phyloP scores from a whole-genome alignment of 805 yeast species.

The Tetrapisispora fleetii region DNA sequence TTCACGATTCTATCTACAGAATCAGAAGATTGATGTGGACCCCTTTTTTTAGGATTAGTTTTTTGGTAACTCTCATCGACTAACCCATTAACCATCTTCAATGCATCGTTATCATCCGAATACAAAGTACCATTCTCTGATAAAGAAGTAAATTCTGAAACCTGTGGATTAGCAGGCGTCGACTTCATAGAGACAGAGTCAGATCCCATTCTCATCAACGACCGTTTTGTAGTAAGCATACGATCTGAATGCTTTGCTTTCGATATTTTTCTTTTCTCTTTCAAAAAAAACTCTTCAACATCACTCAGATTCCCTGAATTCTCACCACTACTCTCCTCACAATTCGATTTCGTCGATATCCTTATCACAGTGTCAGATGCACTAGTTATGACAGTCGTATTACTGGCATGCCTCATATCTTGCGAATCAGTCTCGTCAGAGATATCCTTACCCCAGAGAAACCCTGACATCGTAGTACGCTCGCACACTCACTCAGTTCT shows the following conservation, averaged over 20 bases:
- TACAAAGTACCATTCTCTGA: slow-evolving; percentile 9
- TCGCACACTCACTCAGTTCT: too few relatives aligned
- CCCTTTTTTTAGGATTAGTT: background rate
- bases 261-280: background rate
- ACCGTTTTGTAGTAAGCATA: background rate
- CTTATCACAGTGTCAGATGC: background rate
- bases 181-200: slow-evolving; percentile 12
- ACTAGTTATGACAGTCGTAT: background rate
- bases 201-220: background rate
- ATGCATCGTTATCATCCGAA: slow-evolving; percentile 9
- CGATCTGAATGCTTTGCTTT: background rate
- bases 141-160: slow-evolving; percentile 18
- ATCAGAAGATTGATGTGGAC: background rate
- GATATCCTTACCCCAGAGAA: background rate
- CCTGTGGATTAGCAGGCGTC: slow-evolving; percentile 23
- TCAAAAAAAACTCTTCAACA: background rate
- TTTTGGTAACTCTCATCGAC: slow-evolving; percentile 3
- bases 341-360: background rate
- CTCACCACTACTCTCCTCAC: background rate
- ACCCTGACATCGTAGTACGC: background rate
- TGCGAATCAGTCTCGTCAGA: background rate
- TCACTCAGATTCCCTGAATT: background rate
- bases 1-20: background rate
- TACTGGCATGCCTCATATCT: background rate
- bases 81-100: slow-evolving; percentile 14